Base-by-base conservation (phyloP, 2,329 filamentous ascomycete genomes). In the Salinomyces thailandicus region DNA sequence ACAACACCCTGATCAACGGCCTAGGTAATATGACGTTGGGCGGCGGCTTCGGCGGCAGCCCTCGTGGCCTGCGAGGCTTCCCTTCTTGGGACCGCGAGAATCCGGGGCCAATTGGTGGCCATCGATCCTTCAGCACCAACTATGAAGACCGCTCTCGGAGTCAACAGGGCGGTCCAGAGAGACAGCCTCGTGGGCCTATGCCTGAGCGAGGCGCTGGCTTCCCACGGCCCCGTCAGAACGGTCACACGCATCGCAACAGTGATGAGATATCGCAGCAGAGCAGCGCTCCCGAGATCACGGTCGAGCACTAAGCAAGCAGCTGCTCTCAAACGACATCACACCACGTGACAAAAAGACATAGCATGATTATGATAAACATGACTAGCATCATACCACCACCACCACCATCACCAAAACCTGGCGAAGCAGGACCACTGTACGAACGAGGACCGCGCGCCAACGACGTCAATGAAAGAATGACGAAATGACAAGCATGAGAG, bases 101-200 rank as follows among this genome's bases (percentile, higher is more conserved):
- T 50, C 69, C 72, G 38, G 75, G 72, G 17, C 71, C 75, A 24
- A 79, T 79, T 50, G 75, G 75, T 42, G 75, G 75, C 55, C 76
- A 79, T 60, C 68, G 75, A 44, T 68, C 73, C 26, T 74, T 79
- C 57, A 74, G 72, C 56, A 68, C 70, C 36, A 64, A 61, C 44
- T 74, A 70, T 57, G 73, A 78, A 48, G 68, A 69, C 46, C 67
- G 71, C 43, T 64, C 65, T 42, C 65, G 67, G 44, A 68, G 69
- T 47, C 46, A 56, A 28, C 45, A 46, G 26, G 45, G 48, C 13
- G 62, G 71, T 49, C 75, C 75, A 43, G 66, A 75, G 49, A 66
- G 75, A 45, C 75, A 79, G 54, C 73, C 75, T 45, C 69, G 74
- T 51, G 75, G 75, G 31, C 75, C 75, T 18, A 62, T 72, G 20